Conservation (phyloP, 2,329 filamentous ascomycete species). For the Teratosphaeria viscida region DNA sequence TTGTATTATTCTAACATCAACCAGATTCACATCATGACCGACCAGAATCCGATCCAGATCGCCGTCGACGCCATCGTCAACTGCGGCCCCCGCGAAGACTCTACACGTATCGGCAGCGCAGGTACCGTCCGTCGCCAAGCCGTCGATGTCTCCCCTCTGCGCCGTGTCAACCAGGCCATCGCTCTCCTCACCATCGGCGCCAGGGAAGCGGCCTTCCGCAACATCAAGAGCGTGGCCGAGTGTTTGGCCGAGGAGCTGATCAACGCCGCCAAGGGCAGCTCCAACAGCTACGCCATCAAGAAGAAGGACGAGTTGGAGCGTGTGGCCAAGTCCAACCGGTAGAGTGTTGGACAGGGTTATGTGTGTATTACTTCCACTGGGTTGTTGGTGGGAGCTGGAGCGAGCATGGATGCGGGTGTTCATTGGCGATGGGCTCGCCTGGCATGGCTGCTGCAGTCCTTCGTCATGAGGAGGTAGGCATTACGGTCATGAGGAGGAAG, state of each 20-base stretch:
- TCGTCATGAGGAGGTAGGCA: neutral
- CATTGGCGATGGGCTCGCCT: neutral
- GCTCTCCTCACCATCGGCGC: slow-evolving; percentile 97
- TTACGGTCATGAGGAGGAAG: neutral
- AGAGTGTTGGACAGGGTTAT: slow-evolving; percentile 41
- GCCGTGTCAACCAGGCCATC: slow-evolving; percentile 99
- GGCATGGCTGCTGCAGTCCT: neutral
- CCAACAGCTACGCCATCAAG: slow-evolving; percentile 99
- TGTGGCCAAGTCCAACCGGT: slow-evolving; percentile 99
- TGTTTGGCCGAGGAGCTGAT: slow-evolving; percentile 99
- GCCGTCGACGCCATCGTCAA: slow-evolving; percentile 99
- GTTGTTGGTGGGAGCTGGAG: neutral
- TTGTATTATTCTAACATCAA: slow-evolving; percentile 1
- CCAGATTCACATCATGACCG: slow-evolving; percentile 99
- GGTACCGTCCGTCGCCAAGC: slow-evolving; percentile 99
- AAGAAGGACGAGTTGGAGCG: slow-evolving; percentile 99
- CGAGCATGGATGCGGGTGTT: neutral
- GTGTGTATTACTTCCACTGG: neutral
- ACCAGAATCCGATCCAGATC: slow-evolving; percentile 99
- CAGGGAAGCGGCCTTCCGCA: slow-evolving; percentile 97
- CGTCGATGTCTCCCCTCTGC: slow-evolving; percentile 98
- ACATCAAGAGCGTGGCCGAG: slow-evolving; percentile 99
- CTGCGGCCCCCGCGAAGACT: slow-evolving; percentile 99
- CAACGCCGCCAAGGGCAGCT: slow-evolving; percentile 99
- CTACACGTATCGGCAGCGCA: slow-evolving; percentile 96